These are phyloP conservation scores for Trichoderma atroviride DNA, from an alignment of 2,329 filamentous ascomycete genomes.

Conservation along the genomic window DNA sequence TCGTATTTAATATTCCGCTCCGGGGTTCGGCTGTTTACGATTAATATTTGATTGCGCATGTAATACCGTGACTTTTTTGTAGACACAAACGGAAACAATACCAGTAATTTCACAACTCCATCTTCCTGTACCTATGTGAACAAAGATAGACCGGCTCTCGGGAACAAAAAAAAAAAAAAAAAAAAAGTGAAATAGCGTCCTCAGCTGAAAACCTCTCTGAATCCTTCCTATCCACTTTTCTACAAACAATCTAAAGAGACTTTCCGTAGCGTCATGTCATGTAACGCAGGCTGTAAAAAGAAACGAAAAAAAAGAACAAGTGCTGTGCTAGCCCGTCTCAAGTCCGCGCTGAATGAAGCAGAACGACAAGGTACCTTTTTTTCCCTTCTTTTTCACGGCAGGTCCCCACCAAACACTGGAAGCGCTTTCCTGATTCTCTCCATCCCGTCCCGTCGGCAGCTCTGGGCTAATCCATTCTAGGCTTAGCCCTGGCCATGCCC, in stretches of 20 bases:
- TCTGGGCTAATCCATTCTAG: not conserved
- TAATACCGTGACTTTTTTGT: not conserved
- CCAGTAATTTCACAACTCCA: not conserved
- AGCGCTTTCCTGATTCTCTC: slow-evolving; percentile 18
- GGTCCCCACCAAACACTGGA: not conserved
- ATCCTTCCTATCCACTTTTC: not conserved
- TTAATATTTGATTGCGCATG: not conserved
- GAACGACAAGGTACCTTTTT: slow-evolving; percentile 1
- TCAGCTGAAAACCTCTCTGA: not conserved
- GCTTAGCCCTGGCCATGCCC: not conserved
- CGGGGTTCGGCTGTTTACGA: not conserved
- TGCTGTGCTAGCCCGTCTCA: not conserved
- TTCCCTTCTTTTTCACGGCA: not conserved
- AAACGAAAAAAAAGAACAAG: not conserved
- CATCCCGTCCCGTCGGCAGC: not conserved
- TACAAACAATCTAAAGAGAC: not conserved
- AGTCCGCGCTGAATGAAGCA: not conserved
- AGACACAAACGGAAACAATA: not conserved
- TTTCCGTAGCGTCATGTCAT: not conserved
- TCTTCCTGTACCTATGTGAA: not conserved
- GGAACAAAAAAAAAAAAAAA: not conserved
- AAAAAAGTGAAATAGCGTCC: not conserved
- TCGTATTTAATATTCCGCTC: not conserved
- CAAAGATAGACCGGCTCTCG: not conserved
- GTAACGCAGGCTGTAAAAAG: not conserved